Conservation (phyloP, 768 basidiomycete genomes). For the Termitomyces sp. region DNA sequence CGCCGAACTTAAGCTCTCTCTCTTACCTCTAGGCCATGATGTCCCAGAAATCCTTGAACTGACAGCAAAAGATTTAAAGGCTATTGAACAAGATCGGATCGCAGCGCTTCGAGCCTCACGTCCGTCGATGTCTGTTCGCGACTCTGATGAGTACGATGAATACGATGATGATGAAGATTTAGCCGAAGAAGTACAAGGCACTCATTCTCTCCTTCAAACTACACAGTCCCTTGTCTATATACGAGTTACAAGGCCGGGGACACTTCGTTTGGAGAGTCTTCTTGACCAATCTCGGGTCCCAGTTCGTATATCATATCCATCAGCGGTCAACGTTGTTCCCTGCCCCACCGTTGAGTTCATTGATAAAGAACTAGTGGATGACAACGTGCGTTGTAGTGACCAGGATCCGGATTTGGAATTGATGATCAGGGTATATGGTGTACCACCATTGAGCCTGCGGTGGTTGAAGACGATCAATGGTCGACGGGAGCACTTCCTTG, state of each 20-base stretch:
- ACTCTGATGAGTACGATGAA: slow-evolving; percentile 58
- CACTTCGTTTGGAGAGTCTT: slow-evolving; percentile 70
- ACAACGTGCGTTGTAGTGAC: slow-evolving; percentile 65
- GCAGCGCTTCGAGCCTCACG: slow-evolving; percentile 47
- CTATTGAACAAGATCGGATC: slow-evolving; percentile 57
- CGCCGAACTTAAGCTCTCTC: slow-evolving; percentile 64
- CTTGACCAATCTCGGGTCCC: slow-evolving; percentile 66
- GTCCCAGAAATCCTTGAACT: slow-evolving; percentile 53
- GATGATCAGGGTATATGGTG: slow-evolving; percentile 64
- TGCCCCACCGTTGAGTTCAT: slow-evolving; percentile 78
- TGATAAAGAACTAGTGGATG: slow-evolving; percentile 31
- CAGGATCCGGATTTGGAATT: slow-evolving; percentile 55
- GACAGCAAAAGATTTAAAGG: slow-evolving; percentile 59
- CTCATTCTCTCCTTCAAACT: slow-evolving; percentile 54
- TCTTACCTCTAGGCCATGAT: slow-evolving; percentile 59
- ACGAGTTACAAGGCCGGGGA: slow-evolving; percentile 68
- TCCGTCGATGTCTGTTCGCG: slow-evolving; percentile 26
- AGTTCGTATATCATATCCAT: slow-evolving; percentile 64
- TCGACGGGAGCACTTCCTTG: slow-evolving; percentile 65
- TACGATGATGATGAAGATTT: slow-evolving; percentile 68
- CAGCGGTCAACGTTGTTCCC: slow-evolving; percentile 70
- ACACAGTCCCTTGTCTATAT: slow-evolving; percentile 77
- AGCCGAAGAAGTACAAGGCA: slow-evolving; percentile 24
- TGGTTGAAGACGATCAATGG: slow-evolving; percentile 74
- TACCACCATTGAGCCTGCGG: slow-evolving; percentile 72